phyloP scores from a whole-genome alignment of 2,329 filamentous ascomycete genomes.

The Apiospora arundinis region DNA sequence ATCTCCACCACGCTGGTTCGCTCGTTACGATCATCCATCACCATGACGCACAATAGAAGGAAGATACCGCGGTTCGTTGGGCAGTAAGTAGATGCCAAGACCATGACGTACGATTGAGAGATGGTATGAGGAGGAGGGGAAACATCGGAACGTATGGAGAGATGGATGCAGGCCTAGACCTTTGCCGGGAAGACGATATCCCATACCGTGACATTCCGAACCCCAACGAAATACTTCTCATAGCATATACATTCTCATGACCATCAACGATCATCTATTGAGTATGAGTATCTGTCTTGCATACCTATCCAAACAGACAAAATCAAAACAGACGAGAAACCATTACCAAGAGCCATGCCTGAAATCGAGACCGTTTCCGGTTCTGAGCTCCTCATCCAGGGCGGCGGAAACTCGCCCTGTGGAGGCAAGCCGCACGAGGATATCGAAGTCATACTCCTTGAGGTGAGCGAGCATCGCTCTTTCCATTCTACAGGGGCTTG shows the following conservation, averaged over 20 bases:
- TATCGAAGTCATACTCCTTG: conserved; percentile 7
- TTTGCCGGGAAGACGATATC: not conserved
- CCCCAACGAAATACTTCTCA: not conserved
- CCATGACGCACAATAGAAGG: conserved; percentile 1
- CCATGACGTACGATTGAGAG: not conserved
- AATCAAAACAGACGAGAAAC: not conserved
- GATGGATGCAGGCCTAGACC: not conserved
- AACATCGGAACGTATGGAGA: not conserved
- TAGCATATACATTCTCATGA: not conserved
- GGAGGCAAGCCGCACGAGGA: conserved; percentile 14
- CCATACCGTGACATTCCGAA: not conserved
- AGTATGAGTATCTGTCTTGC: not conserved
- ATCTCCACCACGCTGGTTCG: not conserved
- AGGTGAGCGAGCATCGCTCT: not conserved
- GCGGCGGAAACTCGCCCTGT: not conserved
- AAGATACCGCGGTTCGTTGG: conserved; percentile 12
- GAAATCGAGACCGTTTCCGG: conserved; percentile 8
- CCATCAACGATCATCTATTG: no score
- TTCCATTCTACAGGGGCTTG: not conserved
- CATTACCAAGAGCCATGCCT: not conserved
- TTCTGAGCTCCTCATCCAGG: not conserved
- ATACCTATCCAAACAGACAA: not conserved
- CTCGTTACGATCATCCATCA: not conserved
- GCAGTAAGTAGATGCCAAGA: not conserved
- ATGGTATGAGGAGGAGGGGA: not conserved